Evolutionary conservation across 2,329 filamentous ascomycete genomes (phyloP).

Genomic region (Penicillium expansum): DNA sequence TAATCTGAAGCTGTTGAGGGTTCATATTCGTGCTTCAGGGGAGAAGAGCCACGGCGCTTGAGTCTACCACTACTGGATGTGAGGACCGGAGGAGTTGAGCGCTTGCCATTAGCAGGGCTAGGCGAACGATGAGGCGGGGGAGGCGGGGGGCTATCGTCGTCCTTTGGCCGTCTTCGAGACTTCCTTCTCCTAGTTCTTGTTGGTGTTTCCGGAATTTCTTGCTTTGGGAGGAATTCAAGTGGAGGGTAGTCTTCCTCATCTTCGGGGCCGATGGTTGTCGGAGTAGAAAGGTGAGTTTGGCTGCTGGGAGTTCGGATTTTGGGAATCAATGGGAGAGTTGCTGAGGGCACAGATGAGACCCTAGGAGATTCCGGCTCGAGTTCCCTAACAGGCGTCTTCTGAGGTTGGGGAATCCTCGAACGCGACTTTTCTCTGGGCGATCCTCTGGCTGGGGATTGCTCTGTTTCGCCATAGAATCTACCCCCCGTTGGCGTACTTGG

Average conservation of each 20-base stretch:
- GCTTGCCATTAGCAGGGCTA: conserved; percentile 48
- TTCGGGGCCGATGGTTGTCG: conserved; percentile 23
- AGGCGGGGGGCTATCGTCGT: conserved; percentile 38
- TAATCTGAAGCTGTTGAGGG: conserved; percentile 71
- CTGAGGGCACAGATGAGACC: conserved; percentile 49
- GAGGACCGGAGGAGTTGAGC: conserved; percentile 47
- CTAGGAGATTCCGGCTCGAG: conserved; percentile 35
- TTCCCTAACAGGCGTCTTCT: conserved; percentile 28
- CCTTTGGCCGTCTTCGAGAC: conserved; percentile 29
- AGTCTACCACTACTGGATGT: conserved; percentile 48
- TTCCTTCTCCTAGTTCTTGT: conserved; percentile 26
- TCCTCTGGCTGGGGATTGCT: conserved; percentile 12
- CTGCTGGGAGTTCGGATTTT: conserved; percentile 43
- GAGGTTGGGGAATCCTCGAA: conserved; percentile 15
- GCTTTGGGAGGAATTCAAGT: conserved; percentile 18
- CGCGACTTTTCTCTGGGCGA: conserved; percentile 17
- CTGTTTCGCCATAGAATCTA: conserved; percentile 19
- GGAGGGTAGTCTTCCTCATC: conserved; percentile 33
- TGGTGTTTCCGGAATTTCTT: conserved; percentile 23
- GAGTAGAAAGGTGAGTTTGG: conserved; percentile 31
- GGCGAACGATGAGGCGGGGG: conserved; percentile 52
- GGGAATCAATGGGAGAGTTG: conserved; percentile 45
- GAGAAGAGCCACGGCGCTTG: conserved; percentile 78
- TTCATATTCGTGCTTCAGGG: conserved; percentile 94
- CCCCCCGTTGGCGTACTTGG: conserved; percentile 6